Evolutionary conservation across 345 rosid species (phyloP).

Genomic region (Moricandia moricandioides): DNA sequence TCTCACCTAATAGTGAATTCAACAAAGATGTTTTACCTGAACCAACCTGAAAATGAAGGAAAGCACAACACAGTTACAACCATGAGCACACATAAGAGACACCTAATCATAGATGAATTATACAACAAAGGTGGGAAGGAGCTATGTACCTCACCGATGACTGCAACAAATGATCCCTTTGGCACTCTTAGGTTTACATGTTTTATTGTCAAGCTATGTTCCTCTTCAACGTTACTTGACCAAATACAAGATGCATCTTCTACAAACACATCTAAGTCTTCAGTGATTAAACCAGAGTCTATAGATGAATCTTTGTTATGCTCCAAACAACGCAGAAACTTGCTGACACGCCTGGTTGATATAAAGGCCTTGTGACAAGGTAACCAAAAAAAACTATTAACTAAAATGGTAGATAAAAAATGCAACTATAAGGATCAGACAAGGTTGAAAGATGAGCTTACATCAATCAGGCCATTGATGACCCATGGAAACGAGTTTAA

Average conservation of each 20-base stretch:
- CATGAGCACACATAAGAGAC: neutral
- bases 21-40: conserved; percentile 93
- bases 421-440: neutral
- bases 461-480: conserved; percentile 91
- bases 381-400: conserved; percentile 5
- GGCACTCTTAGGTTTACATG: conserved; percentile 56
- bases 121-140: neutral
- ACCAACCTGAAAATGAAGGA: conserved; percentile 63
- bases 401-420: conserved; percentile 3
- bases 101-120: neutral
- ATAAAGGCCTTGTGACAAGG: conserved; percentile 62
- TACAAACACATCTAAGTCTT: conserved; percentile 52
- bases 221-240: conserved; percentile 52
- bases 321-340: conserved; percentile 68
- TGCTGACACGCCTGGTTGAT: conserved; percentile 77
- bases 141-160: conserved; percentile 75
- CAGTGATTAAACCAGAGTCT: conserved; percentile 37
- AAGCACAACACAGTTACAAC: too few species aligned
- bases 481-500: conserved; percentile 96
- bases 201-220: conserved; percentile 51
- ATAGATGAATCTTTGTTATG: conserved; percentile 35
- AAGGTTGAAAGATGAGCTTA: conserved; percentile 45
- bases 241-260: conserved; percentile 69
- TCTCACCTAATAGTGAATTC: conserved; percentile 70
- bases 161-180: conserved; percentile 63